Base-by-base conservation (phyloP, 2,329 filamentous ascomycete species). In the Sclerotinia subarctica region DNA sequence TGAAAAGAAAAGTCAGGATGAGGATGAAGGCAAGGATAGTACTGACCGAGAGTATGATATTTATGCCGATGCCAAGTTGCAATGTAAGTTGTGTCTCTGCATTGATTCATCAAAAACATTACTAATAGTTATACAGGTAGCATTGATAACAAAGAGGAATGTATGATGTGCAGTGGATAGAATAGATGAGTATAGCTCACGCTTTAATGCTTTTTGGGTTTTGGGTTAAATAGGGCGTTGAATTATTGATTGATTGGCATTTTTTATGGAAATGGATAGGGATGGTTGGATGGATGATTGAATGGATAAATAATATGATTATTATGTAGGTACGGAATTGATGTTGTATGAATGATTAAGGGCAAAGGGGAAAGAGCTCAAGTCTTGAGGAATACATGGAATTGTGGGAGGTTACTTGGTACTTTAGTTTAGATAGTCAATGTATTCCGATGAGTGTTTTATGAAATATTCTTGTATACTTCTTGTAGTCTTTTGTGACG, bases 161-260 rank as follows among this genome's bases (percentile, higher is more conserved):
- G 95, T 79, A 79, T 97, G 72, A 98, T 99, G 95, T 99, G 95
- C 88, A 96, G 92, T 81, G 94, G 94, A 83, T 98, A 77, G 70
- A 71, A 15, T 64, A 54, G 59, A 64, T 29, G n/a, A 68, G 38
- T 49, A 35, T 6, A 64, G 58, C 58, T 64, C 49, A 67, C 38
- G 58, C 66, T 64, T 35, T 49, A 8, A n/a, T 65, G 24, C 42
- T 65, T 65, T 65, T 35, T 52, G 26, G 42, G 13, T 13, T 60
- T 35, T 47, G 10, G 46, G 46, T 10, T 38, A 24, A 42, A 51
- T 19, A 24, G 24, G 59, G 59, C 29, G 59, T 63, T 63, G 21
- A 8, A 26, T 44, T 35, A 44, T 58, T 44, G 54, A 47, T 32
- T 47, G 26, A 21, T 35, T 51, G 59, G n/a, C 46, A 63, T 26